Evolutionary conservation across 1,284 basidiomycete species (phyloP), one percentile per base, ranked within the genome.

Genomic region (Chalciporus sp.): DNA sequence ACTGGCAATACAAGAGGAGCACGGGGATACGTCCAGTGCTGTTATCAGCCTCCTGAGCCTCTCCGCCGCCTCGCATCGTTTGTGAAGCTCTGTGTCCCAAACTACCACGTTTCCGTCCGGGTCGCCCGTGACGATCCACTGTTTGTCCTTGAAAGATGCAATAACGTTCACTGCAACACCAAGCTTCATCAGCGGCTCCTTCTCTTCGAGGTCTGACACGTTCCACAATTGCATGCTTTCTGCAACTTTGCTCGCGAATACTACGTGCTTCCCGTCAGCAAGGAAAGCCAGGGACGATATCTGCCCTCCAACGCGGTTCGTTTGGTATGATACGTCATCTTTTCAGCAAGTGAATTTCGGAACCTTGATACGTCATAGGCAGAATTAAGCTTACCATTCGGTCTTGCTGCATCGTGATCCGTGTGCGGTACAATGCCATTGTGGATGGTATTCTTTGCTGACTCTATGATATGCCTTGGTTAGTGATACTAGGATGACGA

Each of bases 71-170:
- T 23, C 3, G 28, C 28, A 27, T 17, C 10, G 16, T 27, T 27
- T 1, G 8, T 42, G 41, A 42, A 42, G 41, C 20, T 20, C 9
- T n/a, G 29, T 7, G 20, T 47, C 14, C 58, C 58, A 59, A 42
- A 61, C 3, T 1, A 31, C 14, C 55, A 61, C 50, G 14, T 20
- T 31, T 16, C 54, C 23, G 17, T 23, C 17, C 19, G 26, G 28
- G 7, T 52, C 47, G 6, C 55, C 59, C 10, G 27, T 61, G 42
- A 59, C 40, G 7, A 61, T 17, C 26, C 23, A 45, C 12, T 8
- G 52, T 19, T 55, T 55, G n/a, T 58, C 42, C 31, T 48, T 42
- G 14, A 59, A 61, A 26, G 42, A 28, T 23, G 50, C 42, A 9
- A 58, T 33, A 12, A 40, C 40, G 14, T 10, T 51, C 37, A 41